Percentiles rank a stretch among this genome's conserved stretches.
Evolutionary conservation across 345 rosid genomes (phyloP).

Genomic region (Rubroshorea leprosula): DNA sequence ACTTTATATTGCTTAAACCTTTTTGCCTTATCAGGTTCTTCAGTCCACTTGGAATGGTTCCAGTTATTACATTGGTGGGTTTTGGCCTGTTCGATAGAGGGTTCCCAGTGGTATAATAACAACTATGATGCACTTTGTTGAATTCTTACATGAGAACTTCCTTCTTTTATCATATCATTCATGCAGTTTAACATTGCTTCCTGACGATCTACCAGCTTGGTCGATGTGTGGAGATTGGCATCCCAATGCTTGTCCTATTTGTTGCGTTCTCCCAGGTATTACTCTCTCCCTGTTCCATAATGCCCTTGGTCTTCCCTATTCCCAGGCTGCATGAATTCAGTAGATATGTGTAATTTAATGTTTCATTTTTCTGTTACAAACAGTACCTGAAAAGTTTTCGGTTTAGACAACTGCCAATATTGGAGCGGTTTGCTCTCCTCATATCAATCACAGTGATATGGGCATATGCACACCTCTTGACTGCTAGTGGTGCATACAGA

Average conservation of each 20-base stretch:
- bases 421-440: conserved; percentile 85
- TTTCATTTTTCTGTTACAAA: conserved; percentile 15
- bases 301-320: no score
- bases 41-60: conserved; percentile 98
- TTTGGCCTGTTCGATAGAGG: conserved; percentile 97
- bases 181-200: neutral
- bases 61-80: conserved; percentile 84
- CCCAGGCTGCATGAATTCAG: no score
- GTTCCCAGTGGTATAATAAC: conserved; percentile 73
- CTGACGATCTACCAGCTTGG: conserved; percentile 51
- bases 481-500: conserved; percentile 95
- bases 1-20: neutral
- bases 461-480: conserved; percentile 96
- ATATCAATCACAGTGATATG: conserved; percentile 73
- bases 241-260: conserved; percentile 87
- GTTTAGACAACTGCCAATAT: conserved; percentile 55
- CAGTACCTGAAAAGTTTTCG: conserved; percentile 86
- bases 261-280: conserved; percentile 86
- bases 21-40: conserved; percentile 62
- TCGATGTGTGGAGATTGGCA: conserved; percentile 80
- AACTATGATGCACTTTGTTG: neutral
- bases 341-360: neutral
- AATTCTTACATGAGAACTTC: neutral
- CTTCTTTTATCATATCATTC: neutral
- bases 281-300: no score